A percentile compares a stretch with the other conserved stretches of the same genome.
These are phyloP conservation scores for Raddia guianensis DNA, from an alignment of 176 grass and related monocot genomes.

Conservation along the genomic window DNA sequence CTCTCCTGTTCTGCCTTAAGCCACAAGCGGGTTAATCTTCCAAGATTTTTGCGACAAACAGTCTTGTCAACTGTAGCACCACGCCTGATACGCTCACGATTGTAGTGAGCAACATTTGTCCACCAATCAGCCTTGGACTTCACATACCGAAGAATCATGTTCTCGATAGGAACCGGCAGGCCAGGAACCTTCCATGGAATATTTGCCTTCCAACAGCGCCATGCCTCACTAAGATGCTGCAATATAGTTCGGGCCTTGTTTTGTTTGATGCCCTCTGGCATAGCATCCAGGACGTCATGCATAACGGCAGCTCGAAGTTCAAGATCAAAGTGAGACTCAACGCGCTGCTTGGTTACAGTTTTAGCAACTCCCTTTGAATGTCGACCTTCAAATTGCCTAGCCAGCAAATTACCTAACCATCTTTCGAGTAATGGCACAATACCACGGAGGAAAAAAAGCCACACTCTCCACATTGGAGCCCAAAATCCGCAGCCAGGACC, in stretches of 20 bases:
- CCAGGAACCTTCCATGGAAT: conserved; percentile 99
- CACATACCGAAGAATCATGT: conserved; percentile 98
- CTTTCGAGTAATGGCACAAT: conserved; percentile 94
- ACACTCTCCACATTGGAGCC: conserved; percentile 99
- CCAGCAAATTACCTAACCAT: conserved; percentile 93
- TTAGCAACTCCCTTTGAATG: conserved; percentile 99
- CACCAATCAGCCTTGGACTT: conserved; percentile 99
- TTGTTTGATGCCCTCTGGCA: conserved; percentile 99
- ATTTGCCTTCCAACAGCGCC: conserved; percentile 99
- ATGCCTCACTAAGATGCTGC: conserved; percentile 98
- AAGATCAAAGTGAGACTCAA: conserved; percentile 96
- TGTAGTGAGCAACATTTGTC: conserved; percentile 99
- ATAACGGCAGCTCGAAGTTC: conserved; percentile 97
- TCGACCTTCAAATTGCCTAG: conserved; percentile 93
- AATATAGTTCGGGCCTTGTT: conserved; percentile 96
- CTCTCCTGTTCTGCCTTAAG: conserved; percentile 98
- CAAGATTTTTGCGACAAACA: conserved; percentile 94
- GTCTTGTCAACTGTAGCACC: conserved; percentile 99
- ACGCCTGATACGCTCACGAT: conserved; percentile 94
- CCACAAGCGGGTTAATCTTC: conserved; percentile 95
- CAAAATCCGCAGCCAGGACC: conserved; percentile 98
- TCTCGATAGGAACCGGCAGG: conserved; percentile 89
- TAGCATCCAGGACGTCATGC: conserved; percentile 99
- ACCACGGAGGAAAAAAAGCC: conserved; percentile 95
- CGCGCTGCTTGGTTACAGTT: conserved; percentile 98